Conservation (phyloP, 768 basidiomycete species). For the Ramaria sp. region DNA sequence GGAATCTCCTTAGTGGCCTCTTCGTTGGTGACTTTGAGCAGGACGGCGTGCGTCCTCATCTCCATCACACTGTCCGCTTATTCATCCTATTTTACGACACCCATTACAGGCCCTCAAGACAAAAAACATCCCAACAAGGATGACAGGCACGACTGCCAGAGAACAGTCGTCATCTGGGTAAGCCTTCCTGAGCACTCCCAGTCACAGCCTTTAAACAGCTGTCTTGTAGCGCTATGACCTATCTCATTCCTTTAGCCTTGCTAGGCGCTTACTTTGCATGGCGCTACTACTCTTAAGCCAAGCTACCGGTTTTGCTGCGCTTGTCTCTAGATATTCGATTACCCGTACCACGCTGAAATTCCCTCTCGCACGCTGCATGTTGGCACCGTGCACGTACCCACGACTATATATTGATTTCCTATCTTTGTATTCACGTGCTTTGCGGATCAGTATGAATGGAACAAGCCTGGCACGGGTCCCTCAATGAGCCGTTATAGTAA, state of each 20-base stretch:
- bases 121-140: slow-evolving; percentile 36
- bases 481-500: no score
- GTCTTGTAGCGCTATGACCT: slow-evolving; percentile 46
- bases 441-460: no score
- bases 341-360: background rate
- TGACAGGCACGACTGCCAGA: slow-evolving; percentile 9
- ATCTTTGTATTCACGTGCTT: no score
- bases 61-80: background rate
- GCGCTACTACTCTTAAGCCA: slow-evolving; percentile 46
- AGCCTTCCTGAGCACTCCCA: background rate
- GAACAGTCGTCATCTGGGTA: background rate
- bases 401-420: background rate
- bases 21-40: slow-evolving; percentile 76
- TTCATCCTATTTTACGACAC: slow-evolving; percentile 7
- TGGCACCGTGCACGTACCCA: background rate
- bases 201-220: background rate
- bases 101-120: slow-evolving; percentile 36
- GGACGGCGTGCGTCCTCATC: slow-evolving; percentile 41
- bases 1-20: slow-evolving; percentile 70
- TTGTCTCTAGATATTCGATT: background rate
- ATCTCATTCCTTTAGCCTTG: slow-evolving; percentile 70
- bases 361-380: background rate
- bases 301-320: background rate
- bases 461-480: no score
- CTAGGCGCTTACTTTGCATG: slow-evolving; percentile 84